Evolutionary conservation across 1,284 basidiomycete genomes (phyloP).

Genomic region (Trametes versicolor): DNA sequence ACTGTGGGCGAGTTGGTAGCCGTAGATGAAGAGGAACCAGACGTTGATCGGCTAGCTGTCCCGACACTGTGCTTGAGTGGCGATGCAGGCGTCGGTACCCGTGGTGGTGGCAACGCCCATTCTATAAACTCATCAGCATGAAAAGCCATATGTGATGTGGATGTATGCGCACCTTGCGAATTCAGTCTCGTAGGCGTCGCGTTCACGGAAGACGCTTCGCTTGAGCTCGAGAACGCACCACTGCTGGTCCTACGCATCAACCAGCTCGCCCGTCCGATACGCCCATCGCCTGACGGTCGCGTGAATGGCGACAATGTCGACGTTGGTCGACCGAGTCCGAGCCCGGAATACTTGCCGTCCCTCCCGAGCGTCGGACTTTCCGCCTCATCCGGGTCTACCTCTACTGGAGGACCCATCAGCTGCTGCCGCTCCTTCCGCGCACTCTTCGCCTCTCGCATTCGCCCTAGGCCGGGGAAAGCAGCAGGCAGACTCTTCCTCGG

Average conservation of each 20-base stretch:
- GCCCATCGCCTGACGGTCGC: constrained; percentile 34
- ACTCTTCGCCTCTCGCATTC: constrained; percentile 35
- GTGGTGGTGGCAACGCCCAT: constrained; percentile 58
- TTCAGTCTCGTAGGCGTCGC: constrained; percentile 71
- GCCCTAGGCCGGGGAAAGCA: constrained; percentile 55
- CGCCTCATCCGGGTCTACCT: constrained; percentile 57
- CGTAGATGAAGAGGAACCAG: constrained; percentile 54
- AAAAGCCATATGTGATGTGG: background rate
- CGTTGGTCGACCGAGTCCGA: constrained; percentile 72
- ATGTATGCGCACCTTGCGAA: constrained; percentile 49
- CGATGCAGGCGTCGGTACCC: constrained; percentile 54
- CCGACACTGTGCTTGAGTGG: constrained; percentile 54
- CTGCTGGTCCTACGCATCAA: constrained; percentile 79
- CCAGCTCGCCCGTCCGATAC: constrained; percentile 57
- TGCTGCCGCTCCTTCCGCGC: constrained; percentile 30
- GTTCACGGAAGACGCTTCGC: constrained; percentile 61
- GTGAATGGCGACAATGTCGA: constrained; percentile 36
- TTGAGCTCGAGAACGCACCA: constrained; percentile 78
- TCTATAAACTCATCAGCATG: constrained; percentile 47
- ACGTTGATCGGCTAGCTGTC: constrained; percentile 58
- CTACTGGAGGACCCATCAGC: constrained; percentile 38
- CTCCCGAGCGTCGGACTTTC: constrained; percentile 63
- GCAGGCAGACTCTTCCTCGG: constrained; percentile 81
- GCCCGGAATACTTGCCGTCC: constrained; percentile 63
- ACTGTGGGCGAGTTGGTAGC: constrained; percentile 41